Conservation (phyloP, 2,329 filamentous ascomycete species). For the Xenosphaeropsis pyriputrescens region DNA sequence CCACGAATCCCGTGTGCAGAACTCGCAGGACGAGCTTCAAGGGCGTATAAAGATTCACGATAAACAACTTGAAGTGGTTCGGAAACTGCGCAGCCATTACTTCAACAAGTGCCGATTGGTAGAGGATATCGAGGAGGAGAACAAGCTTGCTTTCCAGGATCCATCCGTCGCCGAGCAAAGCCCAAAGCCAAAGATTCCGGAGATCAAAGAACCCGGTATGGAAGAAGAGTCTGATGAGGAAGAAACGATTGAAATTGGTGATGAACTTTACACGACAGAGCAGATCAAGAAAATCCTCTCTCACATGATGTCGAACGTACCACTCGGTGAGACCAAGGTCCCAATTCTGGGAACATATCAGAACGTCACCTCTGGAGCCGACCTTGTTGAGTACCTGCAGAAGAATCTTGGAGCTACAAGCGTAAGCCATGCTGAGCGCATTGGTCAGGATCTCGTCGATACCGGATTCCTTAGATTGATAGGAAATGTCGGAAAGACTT, state of each 20-base stretch:
- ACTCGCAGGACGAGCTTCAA: conserved; percentile 91
- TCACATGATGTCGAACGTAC: conserved; percentile 77
- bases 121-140: conserved; percentile 95
- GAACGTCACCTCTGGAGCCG: conserved; percentile 80
- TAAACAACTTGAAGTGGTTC: conserved; percentile 76
- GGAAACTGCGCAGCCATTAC: conserved; percentile 89
- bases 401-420: conserved; percentile 72
- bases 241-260: conserved; percentile 78
- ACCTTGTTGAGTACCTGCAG: conserved; percentile 93
- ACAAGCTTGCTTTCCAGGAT: conserved; percentile 93
- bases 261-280: conserved; percentile 71
- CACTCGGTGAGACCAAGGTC: conserved; percentile 82
- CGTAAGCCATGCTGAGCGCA: conserved; percentile 81
- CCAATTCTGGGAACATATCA: conserved; percentile 89
- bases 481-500: conserved; percentile 87
- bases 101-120: conserved; percentile 98
- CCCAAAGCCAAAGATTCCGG: conserved; percentile 53
- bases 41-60: conserved; percentile 83
- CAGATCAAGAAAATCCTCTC: conserved; percentile 81
- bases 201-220: conserved; percentile 73
- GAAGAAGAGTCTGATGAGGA: conserved; percentile 58
- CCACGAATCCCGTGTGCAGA: conserved; percentile 79
- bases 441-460: conserved; percentile 82
- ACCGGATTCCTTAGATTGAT: conserved; percentile 81
- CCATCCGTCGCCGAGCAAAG: conserved; percentile 46